Evolutionary conservation across 768 basidiomycete species (phyloP), one percentile per base, ranked within the genome.

Genomic region (Nidularia sp.): DNA sequence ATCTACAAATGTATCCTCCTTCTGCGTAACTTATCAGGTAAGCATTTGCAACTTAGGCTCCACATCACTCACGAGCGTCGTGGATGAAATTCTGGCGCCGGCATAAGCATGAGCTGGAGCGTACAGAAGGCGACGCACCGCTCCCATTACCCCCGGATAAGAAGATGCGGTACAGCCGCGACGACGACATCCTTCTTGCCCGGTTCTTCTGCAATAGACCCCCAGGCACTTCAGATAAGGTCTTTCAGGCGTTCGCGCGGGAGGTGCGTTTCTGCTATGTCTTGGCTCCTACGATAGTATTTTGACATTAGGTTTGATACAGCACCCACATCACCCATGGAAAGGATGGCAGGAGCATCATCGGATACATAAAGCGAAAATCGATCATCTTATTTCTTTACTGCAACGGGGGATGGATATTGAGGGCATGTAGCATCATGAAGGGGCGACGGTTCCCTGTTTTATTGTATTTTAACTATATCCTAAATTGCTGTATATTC

Each of bases 31-130:
- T 29, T 29, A 29, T 29, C 25, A 29, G 4, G 25, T 29, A 29
- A 29, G 4, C 25, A 2, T 29, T 29, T 29, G 25, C 25, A 29
- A 29, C 18, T 18, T 60, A 90, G 87, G 90, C 90, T 0, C 91
- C 91, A 0, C 91, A 93, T 67, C 91, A 93, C 62, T 93, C 91
- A 25, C 84, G 90, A 35, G 91, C 91, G 45, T 93, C 91, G 5
- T 93, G 91, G 91, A 91, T 93, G 89, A 93, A 93, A 68, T 93
- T 85, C 67, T 93, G 90, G 82, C 79, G 91, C 12, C 75, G 91
- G 51, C 91, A 93, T 65, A 90, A 90, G 58, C 91, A 93, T 59
- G 91, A 93, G 59, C 70, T 91, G 35, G 77, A 85, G 48, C 80
- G 79, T 52, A 72, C 74, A 2, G 83, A 84, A n/a, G 74, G 70